Conservation (phyloP, 148 eudicot species). For the Linanthus parryae region DNA sequence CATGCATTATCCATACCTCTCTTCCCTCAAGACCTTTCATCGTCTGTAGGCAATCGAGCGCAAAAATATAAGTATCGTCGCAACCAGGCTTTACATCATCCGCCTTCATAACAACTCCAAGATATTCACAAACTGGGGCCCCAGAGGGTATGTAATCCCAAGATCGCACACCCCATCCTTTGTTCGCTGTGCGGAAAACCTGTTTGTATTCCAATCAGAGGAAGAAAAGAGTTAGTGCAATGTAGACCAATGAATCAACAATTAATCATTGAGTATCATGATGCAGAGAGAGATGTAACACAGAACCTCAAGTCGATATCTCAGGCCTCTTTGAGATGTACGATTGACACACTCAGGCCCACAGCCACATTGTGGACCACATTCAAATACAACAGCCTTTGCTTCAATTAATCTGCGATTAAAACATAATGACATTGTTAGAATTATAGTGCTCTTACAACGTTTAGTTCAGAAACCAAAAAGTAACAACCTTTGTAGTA, state of each 20-base stretch:
- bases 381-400: slow-evolving; percentile 42
- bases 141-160: slow-evolving; percentile 50
- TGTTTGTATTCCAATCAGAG: not conserved
- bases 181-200: slow-evolving; percentile 30
- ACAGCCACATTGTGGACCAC: slow-evolving; percentile 46
- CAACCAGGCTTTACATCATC: slow-evolving; percentile 39
- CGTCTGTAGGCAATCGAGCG: slow-evolving; percentile 54
- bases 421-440: not conserved
- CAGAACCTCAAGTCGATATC: slow-evolving; percentile 38
- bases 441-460: not conserved
- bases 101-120: slow-evolving; percentile 36
- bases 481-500: not conserved
- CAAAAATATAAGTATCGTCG: slow-evolving; percentile 42
- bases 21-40: slow-evolving; percentile 58
- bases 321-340: slow-evolving; percentile 33
- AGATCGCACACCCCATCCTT: slow-evolving; percentile 56
- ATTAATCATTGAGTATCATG: no score
- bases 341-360: slow-evolving; percentile 37
- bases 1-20: slow-evolving; percentile 39
- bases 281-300: no score
- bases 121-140: slow-evolving; percentile 47
- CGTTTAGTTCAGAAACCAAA: not conserved
- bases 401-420: slow-evolving; percentile 23
- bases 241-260: not conserved
- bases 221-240: not conserved